Conservation (phyloP, 768 basidiomycete species). For the Plicaturopsis crispa region DNA sequence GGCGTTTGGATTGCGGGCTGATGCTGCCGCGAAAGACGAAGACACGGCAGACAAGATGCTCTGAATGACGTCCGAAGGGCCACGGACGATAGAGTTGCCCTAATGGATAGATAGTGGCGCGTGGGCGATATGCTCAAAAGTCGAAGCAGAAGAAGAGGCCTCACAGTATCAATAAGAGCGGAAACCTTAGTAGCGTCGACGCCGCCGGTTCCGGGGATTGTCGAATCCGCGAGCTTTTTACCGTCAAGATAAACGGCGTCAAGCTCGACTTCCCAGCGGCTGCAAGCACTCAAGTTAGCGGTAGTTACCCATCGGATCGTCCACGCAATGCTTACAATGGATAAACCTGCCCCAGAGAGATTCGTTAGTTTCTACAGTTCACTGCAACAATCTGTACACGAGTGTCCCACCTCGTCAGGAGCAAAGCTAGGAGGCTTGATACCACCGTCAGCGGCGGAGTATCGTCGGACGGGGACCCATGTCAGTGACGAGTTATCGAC, state of each 20-base stretch:
- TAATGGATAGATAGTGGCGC: conserved; percentile 21
- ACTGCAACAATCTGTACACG: conserved; percentile 2
- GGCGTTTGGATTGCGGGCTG: conserved; percentile 9
- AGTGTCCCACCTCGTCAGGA: conserved; percentile 44
- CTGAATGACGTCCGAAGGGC: conserved; percentile 57
- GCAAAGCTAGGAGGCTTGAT: conserved; percentile 44
- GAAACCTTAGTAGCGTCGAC: conserved; percentile 33
- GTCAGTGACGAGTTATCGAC: conserved; percentile 49
- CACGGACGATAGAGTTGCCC: conserved; percentile 70
- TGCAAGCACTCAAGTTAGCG: conserved; percentile 4
- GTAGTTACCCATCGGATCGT: not conserved
- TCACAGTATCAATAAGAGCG: conserved; percentile 61
- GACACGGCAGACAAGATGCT: conserved; percentile 33
- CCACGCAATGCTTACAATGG: conserved; percentile 22
- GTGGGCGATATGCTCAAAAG: not conserved
- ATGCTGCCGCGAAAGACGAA: conserved; percentile 22
- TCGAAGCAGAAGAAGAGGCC: conserved; percentile 7
- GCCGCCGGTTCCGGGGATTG: conserved; percentile 29
- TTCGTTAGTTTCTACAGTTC: not conserved
- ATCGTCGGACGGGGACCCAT: conserved; percentile 61
- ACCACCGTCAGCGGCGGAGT: conserved; percentile 46
- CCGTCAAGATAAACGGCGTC: conserved; percentile 64
- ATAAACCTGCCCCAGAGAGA: conserved; percentile 22
- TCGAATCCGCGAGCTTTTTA: conserved; percentile 41
- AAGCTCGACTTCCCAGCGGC: conserved; percentile 60